These are phyloP conservation scores for Gossypium australe DNA, from an alignment of 345 rosid species.

Conservation along the genomic window DNA sequence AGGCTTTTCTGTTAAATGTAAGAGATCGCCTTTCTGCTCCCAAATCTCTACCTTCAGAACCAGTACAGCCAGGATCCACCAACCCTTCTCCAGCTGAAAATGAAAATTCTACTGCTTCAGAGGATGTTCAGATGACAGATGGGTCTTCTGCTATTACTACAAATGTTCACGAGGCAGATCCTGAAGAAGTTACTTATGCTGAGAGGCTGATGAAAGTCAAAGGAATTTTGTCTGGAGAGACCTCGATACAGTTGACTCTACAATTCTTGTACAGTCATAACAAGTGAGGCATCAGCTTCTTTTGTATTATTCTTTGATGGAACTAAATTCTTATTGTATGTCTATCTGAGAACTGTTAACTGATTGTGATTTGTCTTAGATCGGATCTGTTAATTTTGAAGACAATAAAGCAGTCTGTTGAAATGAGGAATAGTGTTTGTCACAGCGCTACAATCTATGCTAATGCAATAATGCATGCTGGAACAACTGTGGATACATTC, in stretches of 20 bases:
- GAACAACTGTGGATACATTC: constrained; percentile 98
- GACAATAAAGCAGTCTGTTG: constrained; percentile 97
- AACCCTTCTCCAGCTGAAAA: constrained; percentile 43
- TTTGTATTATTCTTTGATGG: background rate
- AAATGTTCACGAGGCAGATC: constrained; percentile 47
- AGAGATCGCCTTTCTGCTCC: constrained; percentile 75
- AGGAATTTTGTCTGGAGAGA: constrained; percentile 95
- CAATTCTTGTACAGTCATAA: constrained; percentile 92
- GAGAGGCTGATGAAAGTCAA: constrained; percentile 78
- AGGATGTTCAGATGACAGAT: constrained; percentile 83
- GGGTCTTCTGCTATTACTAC: constrained; percentile 46
- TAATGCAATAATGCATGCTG: constrained; percentile 99
- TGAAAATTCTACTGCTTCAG: constrained; percentile 47
- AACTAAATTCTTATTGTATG: background rate
- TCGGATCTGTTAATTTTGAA: constrained; percentile 91
- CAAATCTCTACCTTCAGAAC: constrained; percentile 48
- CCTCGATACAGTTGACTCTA: constrained; percentile 86
- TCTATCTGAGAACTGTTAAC: background rate
- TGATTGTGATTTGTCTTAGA: constrained; percentile 35
- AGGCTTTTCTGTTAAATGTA: constrained; percentile 92
- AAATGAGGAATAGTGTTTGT: constrained; percentile 97
- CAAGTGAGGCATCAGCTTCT: constrained; percentile 45
- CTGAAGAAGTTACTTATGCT: constrained; percentile 55
- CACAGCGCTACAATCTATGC: constrained; percentile 99
- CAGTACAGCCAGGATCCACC: constrained; percentile 41